These are phyloP conservation scores for Metschnikowia reukaufii DNA, from an alignment of 805 yeast species.

Conservation along the genomic window DNA sequence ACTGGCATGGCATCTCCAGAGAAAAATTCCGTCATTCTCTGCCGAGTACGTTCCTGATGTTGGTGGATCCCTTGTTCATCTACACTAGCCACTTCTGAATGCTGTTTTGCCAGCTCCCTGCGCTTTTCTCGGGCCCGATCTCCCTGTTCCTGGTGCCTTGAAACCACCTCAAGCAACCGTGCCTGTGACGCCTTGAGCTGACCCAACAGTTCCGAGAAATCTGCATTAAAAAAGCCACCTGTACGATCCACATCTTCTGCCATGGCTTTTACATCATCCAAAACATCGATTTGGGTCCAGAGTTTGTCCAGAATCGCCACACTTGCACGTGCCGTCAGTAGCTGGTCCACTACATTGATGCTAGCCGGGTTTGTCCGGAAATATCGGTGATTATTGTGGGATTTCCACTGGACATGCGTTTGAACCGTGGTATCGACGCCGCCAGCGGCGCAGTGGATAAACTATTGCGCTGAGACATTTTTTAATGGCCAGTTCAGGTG, in stretches of 20 bases:
- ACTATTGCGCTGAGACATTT: constrained; percentile 5
- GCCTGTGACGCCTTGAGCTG: constrained; percentile 57
- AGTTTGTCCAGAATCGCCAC: constrained; percentile 70
- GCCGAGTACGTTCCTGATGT: constrained; percentile 14
- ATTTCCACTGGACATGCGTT: constrained; percentile 18
- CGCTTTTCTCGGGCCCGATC: constrained; percentile 19
- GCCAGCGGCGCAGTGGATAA: constrained; percentile 8
- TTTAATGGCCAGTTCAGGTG: background rate
- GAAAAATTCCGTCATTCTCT: constrained; percentile 21
- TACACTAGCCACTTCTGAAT: constrained; percentile 4
- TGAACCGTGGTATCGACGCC: constrained; percentile 9
- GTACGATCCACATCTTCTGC: constrained; percentile 45
- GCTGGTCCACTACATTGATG: constrained; percentile 46
- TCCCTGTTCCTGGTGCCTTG: constrained; percentile 25
- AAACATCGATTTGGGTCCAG: constrained; percentile 85
- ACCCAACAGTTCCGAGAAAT: constrained; percentile 52
- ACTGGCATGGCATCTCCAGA: constrained; percentile 15
- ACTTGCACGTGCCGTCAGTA: constrained; percentile 56
- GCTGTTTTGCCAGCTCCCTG: constrained; percentile 13
- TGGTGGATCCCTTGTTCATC: constrained; percentile 11
- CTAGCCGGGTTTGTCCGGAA: constrained; percentile 20
- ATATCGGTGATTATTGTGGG: constrained; percentile 22
- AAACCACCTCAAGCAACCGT: constrained; percentile 34
- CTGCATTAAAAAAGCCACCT: constrained; percentile 51
- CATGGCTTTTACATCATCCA: constrained; percentile 73